Percentiles rank a stretch among this genome's conserved stretches.
These are phyloP conservation scores for Astrothelium macrocarpum DNA, from an alignment of 495 filamentous ascomycete genomes.

Conservation along the genomic window DNA sequence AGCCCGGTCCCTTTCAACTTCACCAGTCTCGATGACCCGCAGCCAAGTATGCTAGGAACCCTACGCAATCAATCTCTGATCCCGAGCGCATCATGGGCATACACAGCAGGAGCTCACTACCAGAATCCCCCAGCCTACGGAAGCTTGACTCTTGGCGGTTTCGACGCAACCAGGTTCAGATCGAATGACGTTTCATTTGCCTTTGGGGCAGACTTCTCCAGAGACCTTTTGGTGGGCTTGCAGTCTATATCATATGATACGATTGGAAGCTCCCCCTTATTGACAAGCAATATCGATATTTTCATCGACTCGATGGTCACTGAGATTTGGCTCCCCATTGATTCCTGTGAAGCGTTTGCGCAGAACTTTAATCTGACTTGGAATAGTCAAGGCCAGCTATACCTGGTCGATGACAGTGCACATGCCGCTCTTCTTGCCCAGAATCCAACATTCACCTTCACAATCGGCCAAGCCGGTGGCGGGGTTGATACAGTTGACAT, in stretches of 20 bases:
- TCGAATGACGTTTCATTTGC: slow-evolving; percentile 7
- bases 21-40: slow-evolving; percentile 18
- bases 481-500: slow-evolving; percentile 13
- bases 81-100: slow-evolving; percentile 25
- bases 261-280: slow-evolving; percentile 11
- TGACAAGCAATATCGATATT: slow-evolving; percentile 8
- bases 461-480: slow-evolving; percentile 22
- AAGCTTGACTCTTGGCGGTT: slow-evolving; percentile 19
- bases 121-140: slow-evolving; percentile 11
- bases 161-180: slow-evolving; percentile 9
- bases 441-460: slow-evolving; percentile 22
- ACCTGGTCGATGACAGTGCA: slow-evolving; percentile 24
- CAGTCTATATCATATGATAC: slow-evolving; percentile 11
- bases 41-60: slow-evolving; percentile 24
- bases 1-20: slow-evolving; percentile 26
- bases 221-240: slow-evolving; percentile 13
- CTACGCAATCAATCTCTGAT: slow-evolving; percentile 20
- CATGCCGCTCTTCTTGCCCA: slow-evolving; percentile 21
- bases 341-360: slow-evolving; percentile 38
- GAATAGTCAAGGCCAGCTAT: slow-evolving; percentile 42
- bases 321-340: slow-evolving; percentile 15
- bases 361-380: slow-evolving; percentile 47
- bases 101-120: slow-evolving; percentile 31
- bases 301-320: slow-evolving; percentile 18
- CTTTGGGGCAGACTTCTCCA: slow-evolving; percentile 9